Evolutionary conservation across 2,329 filamentous ascomycete genomes (phyloP).

Genomic region (Microsporum ferrugineum): DNA sequence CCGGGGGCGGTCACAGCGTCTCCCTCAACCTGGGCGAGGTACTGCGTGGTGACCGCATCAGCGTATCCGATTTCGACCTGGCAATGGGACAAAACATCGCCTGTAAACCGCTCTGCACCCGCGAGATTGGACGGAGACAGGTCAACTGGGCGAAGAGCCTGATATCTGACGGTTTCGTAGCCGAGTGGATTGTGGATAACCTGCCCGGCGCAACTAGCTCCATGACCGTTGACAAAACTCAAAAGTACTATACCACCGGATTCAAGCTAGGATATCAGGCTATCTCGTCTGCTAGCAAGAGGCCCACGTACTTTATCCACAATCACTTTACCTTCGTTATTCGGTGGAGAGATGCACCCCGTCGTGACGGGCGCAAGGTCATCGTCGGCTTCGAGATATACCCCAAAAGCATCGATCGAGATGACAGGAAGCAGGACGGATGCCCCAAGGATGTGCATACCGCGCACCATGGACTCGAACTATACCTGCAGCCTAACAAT

Average conservation of each 20-base stretch:
- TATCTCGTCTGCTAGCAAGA: slow-evolving; percentile 46
- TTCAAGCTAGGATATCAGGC: slow-evolving; percentile 80
- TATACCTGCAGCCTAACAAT: slow-evolving; percentile 54
- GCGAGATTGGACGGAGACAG: slow-evolving; percentile 52
- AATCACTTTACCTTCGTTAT: slow-evolving; percentile 83
- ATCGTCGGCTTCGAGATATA: slow-evolving; percentile 86
- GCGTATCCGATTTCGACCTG: slow-evolving; percentile 71
- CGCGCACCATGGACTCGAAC: slow-evolving; percentile 51
- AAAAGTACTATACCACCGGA: slow-evolving; percentile 79
- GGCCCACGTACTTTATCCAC: slow-evolving; percentile 62
- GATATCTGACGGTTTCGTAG: slow-evolving; percentile 69
- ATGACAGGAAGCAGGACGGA: slow-evolving; percentile 50
- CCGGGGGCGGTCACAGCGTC: slow-evolving; percentile 62
- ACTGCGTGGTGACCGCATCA: slow-evolving; percentile 74
- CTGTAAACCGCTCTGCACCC: slow-evolving; percentile 61
- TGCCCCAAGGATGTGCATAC: slow-evolving; percentile 58
- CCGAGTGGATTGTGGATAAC: slow-evolving; percentile 89
- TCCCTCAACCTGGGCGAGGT: slow-evolving; percentile 79
- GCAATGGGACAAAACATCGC: slow-evolving; percentile 63
- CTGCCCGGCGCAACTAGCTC: slow-evolving; percentile 81
- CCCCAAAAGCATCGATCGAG: slow-evolving; percentile 64
- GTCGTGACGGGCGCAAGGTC: slow-evolving; percentile 59
- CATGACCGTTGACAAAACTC: slow-evolving; percentile 69
- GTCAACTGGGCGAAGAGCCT: slow-evolving; percentile 58
- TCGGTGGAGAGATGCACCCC: slow-evolving; percentile 61